Percentiles rank a stretch among this genome's conserved stretches.
Conservation (phyloP, 202 grass and related monocot genomes). For the Bolboschoenoplectus hybrid region DNA sequence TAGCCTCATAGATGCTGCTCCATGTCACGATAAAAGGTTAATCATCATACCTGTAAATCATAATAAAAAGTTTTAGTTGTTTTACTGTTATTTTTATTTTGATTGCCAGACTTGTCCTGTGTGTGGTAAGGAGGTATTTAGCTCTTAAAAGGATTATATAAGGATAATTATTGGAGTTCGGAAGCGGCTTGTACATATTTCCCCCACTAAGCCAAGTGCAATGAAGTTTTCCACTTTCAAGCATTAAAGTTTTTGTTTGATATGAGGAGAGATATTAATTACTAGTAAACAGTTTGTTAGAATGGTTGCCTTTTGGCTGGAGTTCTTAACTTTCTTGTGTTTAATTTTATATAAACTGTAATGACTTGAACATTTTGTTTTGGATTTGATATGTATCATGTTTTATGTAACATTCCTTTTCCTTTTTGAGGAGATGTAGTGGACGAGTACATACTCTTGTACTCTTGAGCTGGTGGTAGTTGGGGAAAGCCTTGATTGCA, state of each 20-base stretch:
- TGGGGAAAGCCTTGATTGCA: background rate
- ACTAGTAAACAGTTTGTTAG: constrained; percentile 19
- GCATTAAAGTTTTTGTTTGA: background rate
- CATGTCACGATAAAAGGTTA: background rate
- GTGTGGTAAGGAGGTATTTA: constrained; percentile 76
- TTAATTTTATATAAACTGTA: background rate
- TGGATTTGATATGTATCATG: constrained; percentile 7
- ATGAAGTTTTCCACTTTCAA: background rate
- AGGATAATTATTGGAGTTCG: background rate
- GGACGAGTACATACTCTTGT: background rate
- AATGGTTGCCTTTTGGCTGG: background rate
- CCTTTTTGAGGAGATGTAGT: background rate
- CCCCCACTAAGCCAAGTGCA: constrained; percentile 4
- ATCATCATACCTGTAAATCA: background rate
- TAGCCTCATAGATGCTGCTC: background rate
- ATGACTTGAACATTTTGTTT: background rate
- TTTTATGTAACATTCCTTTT: background rate
- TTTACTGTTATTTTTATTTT: constrained; percentile 25
- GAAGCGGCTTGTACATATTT: constrained; percentile 26
- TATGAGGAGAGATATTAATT: background rate
- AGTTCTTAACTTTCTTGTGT: background rate
- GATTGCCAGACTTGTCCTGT: constrained; percentile 71
- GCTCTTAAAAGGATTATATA: constrained; percentile 39
- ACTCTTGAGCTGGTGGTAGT: background rate
- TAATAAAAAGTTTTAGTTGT: constrained; percentile 26